Conservation (phyloP, 73 alveolate species). For the Tetrahymena malaccensis region DNA sequence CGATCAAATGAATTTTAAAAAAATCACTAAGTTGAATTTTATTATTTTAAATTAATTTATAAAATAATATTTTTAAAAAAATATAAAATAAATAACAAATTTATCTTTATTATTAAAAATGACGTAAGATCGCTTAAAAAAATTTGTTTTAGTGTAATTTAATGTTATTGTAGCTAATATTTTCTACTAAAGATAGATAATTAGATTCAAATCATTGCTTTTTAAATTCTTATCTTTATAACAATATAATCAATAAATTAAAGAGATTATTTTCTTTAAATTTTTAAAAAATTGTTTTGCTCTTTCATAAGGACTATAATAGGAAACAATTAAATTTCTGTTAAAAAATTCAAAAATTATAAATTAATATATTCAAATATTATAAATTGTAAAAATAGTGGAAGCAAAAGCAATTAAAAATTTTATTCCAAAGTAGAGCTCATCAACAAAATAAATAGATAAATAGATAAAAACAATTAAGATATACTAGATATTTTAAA, state of each 20-base stretch:
- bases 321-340: not conserved
- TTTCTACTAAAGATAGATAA: not conserved
- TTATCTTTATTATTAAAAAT: no score
- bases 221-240: no score
- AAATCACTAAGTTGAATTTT: no score
- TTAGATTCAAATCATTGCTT: not conserved
- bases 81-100: no score
- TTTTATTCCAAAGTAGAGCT: not conserved
- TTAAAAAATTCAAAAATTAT: not conserved
- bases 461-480: not conserved
- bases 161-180: not conserved
- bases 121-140: no score
- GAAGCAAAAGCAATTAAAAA: not conserved
- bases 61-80: no score
- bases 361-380: not conserved
- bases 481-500: not conserved
- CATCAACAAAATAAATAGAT: not conserved
- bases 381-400: not conserved
- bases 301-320: not conserved
- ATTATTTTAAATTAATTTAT: no score
- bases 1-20: not conserved
- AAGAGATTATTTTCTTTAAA: not conserved
- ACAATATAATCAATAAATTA: no score
- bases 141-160: no score
- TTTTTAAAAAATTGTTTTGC: no score